A percentile compares a stretch with the other conserved stretches of the same genome.
Evolutionary conservation across 805 yeast species (phyloP).

Genomic region (Sugiyamaella boreocaroliniensis): DNA sequence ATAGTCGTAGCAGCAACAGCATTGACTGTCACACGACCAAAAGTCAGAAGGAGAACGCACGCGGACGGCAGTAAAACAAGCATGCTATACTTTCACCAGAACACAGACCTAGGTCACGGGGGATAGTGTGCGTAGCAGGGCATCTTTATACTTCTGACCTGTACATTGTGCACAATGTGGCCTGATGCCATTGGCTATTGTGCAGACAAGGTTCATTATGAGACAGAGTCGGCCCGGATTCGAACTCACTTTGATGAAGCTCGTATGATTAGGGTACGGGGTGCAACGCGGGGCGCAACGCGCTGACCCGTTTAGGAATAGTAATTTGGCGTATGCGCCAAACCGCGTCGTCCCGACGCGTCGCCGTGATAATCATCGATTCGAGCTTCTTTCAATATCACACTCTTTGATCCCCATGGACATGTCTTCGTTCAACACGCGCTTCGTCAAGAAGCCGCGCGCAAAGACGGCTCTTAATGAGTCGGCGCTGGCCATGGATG

Average conservation of each 20-base stretch:
- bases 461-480: constrained; percentile 14
- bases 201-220: no score
- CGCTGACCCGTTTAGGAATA: not conserved
- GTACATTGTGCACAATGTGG: no score
- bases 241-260: not conserved
- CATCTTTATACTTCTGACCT: no score
- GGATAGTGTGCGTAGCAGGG: no score
- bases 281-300: not conserved
- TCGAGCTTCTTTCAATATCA: no score
- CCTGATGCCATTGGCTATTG: no score
- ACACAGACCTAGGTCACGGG: no score
- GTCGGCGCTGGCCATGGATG: constrained; percentile 11
- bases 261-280: not conserved
- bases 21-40: not conserved
- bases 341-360: not conserved
- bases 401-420: not conserved
- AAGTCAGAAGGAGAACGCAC: not conserved
- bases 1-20: not conserved
- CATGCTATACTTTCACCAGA: not conserved
- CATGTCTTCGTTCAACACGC: constrained; percentile 4
- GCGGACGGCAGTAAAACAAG: not conserved
- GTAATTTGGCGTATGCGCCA: not conserved
- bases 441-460: constrained; percentile 13
- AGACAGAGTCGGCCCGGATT: not conserved
- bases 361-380: not conserved